Conservation (phyloP, 1,139 yeast genomes). For the Candida albicans region DNA sequence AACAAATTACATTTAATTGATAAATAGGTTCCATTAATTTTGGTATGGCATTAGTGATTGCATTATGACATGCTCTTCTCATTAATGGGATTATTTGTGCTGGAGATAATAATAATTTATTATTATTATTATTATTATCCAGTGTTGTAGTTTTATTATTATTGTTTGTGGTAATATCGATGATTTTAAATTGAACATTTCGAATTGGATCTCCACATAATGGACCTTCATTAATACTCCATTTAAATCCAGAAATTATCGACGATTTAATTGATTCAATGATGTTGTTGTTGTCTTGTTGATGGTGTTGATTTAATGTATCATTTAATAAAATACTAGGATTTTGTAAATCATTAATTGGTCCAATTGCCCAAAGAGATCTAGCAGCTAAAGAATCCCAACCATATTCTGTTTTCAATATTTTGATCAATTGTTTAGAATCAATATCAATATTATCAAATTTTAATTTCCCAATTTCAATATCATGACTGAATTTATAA, state of each 20-base stretch:
- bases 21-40: slow-evolving; percentile 81
- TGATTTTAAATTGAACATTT: slow-evolving; percentile 67
- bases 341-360: slow-evolving; percentile 47
- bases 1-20: slow-evolving; percentile 58
- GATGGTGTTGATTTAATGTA: slow-evolving; percentile 67
- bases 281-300: slow-evolving; percentile 52
- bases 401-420: slow-evolving; percentile 55
- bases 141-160: not conserved
- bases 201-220: slow-evolving; percentile 81
- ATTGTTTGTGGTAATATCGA: slow-evolving; percentile 55
- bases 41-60: slow-evolving; percentile 78
- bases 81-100: slow-evolving; percentile 84
- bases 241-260: slow-evolving; percentile 74
- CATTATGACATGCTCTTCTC: slow-evolving; percentile 82
- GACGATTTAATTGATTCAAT: slow-evolving; percentile 50
- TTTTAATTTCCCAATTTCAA: slow-evolving; percentile 52
- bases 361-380: slow-evolving; percentile 81
- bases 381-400: slow-evolving; percentile 89
- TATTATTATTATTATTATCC: too few relatives aligned
- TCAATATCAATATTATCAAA: slow-evolving; percentile 39
- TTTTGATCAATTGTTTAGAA: slow-evolving; percentile 47
- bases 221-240: slow-evolving; percentile 89
- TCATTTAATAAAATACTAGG: slow-evolving; percentile 72
- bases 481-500: slow-evolving; percentile 50
- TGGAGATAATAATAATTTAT: slow-evolving; percentile 45